Evolutionary conservation across 169 alveolate species (phyloP).

Genomic region (Eimeria tenella): DNA sequence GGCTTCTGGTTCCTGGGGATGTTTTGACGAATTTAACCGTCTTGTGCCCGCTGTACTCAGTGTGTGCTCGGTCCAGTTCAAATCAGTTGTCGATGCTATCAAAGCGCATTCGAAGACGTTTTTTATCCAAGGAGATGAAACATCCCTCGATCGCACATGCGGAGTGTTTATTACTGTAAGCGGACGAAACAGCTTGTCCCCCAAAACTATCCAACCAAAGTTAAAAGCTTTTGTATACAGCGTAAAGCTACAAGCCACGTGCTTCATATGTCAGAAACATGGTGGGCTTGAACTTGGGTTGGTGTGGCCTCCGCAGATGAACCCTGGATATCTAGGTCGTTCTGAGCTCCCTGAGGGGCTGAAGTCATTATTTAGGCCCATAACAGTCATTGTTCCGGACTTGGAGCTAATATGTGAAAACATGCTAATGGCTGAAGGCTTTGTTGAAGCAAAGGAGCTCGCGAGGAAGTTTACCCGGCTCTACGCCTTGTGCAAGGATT

Average conservation of each 20-base stretch:
- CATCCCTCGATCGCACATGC: slow-evolving; percentile 94
- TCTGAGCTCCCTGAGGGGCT: slow-evolving; percentile 97
- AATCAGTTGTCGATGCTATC: slow-evolving; percentile 96
- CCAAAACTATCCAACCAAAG: background rate
- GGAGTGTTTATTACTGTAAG: slow-evolving; percentile 95
- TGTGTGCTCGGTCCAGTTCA: slow-evolving; percentile 97
- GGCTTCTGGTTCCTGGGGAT: slow-evolving; percentile 98
- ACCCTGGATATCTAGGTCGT: slow-evolving; percentile 97
- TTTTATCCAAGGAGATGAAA: slow-evolving; percentile 93
- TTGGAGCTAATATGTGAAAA: slow-evolving; percentile 96
- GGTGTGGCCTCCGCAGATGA: slow-evolving; percentile 84
- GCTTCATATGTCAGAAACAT: background rate
- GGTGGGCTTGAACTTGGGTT: background rate
- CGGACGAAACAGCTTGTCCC: background rate
- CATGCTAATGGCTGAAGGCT: slow-evolving; percentile 98
- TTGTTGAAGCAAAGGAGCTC: slow-evolving; percentile 95
- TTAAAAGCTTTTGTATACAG: background rate
- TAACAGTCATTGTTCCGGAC: slow-evolving; percentile 97
- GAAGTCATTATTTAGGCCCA: slow-evolving; percentile 96
- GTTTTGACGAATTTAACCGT: slow-evolving; percentile 98
- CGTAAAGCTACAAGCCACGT: background rate
- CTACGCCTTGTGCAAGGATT: slow-evolving; percentile 94
- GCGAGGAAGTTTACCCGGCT: slow-evolving; percentile 96
- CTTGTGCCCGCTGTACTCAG: slow-evolving; percentile 97
- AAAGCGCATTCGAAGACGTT: slow-evolving; percentile 88